Evolutionary conservation across 306 rosid genomes (phyloP).

Genomic region (Hylodesmum podocarpum): DNA sequence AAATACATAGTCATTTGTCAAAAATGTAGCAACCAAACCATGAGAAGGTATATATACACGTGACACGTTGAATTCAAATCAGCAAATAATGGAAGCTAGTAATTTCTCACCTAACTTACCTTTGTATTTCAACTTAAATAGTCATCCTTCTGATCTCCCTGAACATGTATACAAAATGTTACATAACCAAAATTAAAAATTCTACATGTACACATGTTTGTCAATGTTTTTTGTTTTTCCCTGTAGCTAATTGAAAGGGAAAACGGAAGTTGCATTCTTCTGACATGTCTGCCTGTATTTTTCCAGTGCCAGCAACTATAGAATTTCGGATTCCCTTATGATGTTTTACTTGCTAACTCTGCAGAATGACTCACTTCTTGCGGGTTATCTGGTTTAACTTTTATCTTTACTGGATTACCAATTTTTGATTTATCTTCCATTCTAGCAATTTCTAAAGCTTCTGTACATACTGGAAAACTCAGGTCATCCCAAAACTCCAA

Average conservation of each 20-base stretch:
- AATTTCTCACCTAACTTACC: not conserved
- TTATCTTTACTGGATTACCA: conserved; percentile 93
- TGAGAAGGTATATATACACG: not conserved
- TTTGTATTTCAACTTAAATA: not conserved
- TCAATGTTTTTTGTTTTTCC: conserved; percentile 19
- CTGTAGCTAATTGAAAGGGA: conserved; percentile 38
- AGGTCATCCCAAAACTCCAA: conserved; percentile 88
- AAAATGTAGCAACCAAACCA: not conserved
- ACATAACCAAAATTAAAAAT: not conserved
- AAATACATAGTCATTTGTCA: too few relatives aligned
- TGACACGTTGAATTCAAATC: not conserved
- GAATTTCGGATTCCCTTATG: conserved; percentile 21
- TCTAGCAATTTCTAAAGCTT: conserved; percentile 77
- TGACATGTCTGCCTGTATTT: conserved; percentile 16
- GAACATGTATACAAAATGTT: not conserved
- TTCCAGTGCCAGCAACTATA: conserved; percentile 32
- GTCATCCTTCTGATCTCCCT: not conserved
- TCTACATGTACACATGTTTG: conserved; percentile 38
- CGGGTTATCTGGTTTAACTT: conserved; percentile 57
- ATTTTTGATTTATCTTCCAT: conserved; percentile 77
- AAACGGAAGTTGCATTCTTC: conserved; percentile 7
- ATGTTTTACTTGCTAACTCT: conserved; percentile 31
- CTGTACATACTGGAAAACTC: conserved; percentile 77
- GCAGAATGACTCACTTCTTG: conserved; percentile 26
- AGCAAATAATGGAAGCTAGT: not conserved